Evolutionary conservation across 352 stramenopile species (phyloP), one percentile per base, ranked within the genome.

Genomic region (Phytophthora hibernalis): DNA sequence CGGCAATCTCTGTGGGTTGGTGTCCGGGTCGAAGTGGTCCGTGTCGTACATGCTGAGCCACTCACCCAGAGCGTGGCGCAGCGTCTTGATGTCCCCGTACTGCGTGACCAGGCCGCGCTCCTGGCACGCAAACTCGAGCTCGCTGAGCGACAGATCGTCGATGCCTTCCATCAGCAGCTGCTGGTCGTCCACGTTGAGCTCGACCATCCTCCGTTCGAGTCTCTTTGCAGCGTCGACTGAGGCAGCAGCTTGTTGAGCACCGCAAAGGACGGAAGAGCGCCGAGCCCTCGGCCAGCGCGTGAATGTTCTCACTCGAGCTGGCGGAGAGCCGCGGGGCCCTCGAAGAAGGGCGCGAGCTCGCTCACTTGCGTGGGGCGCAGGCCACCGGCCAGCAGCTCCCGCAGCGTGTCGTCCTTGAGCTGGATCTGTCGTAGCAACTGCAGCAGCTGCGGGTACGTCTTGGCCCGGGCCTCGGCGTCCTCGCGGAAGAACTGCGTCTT

Each of bases 101-200:
- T 82, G 81, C 21, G 76, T 72, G 10, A 87, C 72, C 30, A 96
- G 84, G 8, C 87, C 87, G 9, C 87, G 84, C 59, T 96, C 87
- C 54, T 87, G 76, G 22, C 85, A 94, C n/a, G 87, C 87, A 70
- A 96, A 94, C 74, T 92, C 85, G 18, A 96, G 76, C 56, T 96
- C 87, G 45, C 75, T 82, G n/a, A 92, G 76, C 38, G 83, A 87
- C 35, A 96, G 59, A n/a, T 75, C 56, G 18, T 91, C 82, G 28
- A 95, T 77, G 24, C 82, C 83, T 68, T 91, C 81, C 37, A 78
- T 74, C 21, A 93, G 61, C 26, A 96, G 65, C 68, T 90, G 83
- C 11, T 79, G 70, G 63, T 96, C 87, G 55, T 96, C 87, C 21
- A 94, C 77, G 35, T 74, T 72, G 20, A 96, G 68, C 65, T 91